Evolutionary conservation across 1,139 yeast genomes (phyloP).

Genomic region (Yamadazyma triangularis): DNA sequence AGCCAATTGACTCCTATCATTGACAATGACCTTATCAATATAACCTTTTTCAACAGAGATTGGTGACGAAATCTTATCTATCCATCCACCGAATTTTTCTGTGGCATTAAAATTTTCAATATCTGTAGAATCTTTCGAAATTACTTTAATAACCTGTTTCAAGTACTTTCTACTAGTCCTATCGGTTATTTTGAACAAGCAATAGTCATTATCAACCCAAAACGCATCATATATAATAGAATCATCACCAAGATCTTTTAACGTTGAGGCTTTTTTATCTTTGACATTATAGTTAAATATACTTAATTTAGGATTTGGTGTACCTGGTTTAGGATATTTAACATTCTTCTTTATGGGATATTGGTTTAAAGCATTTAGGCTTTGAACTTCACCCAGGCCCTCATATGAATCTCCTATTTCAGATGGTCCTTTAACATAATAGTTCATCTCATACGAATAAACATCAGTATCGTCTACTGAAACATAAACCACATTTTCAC

Average conservation of each 20-base stretch:
- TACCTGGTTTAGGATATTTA: constrained; percentile 91
- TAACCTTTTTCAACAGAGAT: constrained; percentile 50
- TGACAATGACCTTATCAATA: constrained; percentile 64
- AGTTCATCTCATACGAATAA: constrained; percentile 58
- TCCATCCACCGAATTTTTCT: constrained; percentile 57
- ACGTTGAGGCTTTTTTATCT: constrained; percentile 12
- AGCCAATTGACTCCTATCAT: constrained; percentile 66
- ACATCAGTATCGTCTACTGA: constrained; percentile 72
- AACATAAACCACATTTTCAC: constrained; percentile 58
- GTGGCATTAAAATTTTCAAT: constrained; percentile 15
- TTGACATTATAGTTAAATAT: constrained; percentile 42
- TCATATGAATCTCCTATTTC: constrained; percentile 31
- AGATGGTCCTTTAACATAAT: constrained; percentile 42
- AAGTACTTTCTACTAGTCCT: constrained; percentile 61
- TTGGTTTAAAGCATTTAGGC: constrained; percentile 29
- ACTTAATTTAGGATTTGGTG: constrained; percentile 56
- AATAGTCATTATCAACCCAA: constrained; percentile 58
- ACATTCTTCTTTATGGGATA: constrained; percentile 52
- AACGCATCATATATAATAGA: constrained; percentile 62
- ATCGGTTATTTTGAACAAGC: constrained; percentile 66
- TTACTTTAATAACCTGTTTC: constrained; percentile 42
- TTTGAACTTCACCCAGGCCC: constrained; percentile 4
- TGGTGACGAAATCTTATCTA: constrained; percentile 38
- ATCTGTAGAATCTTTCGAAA: constrained; percentile 9
- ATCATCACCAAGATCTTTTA: constrained; percentile 27